phyloP scores from a whole-genome alignment of 805 yeast species.

The Zygosaccharomyces kombuchaensis region DNA sequence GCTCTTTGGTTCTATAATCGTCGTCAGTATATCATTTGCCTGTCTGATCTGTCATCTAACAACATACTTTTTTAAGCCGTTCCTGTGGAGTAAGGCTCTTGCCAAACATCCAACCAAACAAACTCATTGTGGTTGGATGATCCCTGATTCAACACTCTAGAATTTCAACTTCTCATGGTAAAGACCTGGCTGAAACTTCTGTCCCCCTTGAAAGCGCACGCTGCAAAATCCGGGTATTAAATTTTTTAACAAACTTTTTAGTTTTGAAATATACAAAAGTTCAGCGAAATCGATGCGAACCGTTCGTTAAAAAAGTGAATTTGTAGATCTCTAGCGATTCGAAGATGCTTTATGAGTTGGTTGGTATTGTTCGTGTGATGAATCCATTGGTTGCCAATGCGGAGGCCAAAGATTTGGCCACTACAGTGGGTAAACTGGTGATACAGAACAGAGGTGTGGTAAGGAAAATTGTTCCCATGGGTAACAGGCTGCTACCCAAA shows the following conservation, averaged over 20 bases:
- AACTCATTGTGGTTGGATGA: constrained; percentile 41
- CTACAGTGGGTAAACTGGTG: constrained; percentile 76
- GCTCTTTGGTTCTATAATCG: constrained; percentile 76
- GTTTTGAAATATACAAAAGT: background rate
- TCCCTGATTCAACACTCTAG: background rate
- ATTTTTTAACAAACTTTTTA: background rate
- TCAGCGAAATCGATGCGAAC: background rate
- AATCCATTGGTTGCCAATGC: constrained; percentile 48
- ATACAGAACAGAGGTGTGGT: constrained; percentile 92
- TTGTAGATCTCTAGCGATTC: background rate
- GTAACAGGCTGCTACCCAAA: constrained; percentile 72
- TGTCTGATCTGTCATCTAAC: background rate
- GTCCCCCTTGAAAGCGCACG: background rate
- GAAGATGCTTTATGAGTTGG: constrained; percentile 79
- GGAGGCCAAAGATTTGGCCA: constrained; percentile 60
- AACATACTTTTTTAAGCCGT: constrained; percentile 65
- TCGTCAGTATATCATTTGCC: background rate
- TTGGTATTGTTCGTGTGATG: constrained; percentile 81
- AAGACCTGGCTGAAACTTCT: background rate
- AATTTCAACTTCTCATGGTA: background rate
- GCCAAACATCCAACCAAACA: constrained; percentile 95
- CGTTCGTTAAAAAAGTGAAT: no score
- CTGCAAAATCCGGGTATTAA: background rate
- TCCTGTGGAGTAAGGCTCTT: constrained; percentile 92
- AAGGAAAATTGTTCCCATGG: constrained; percentile 74